Conservation (phyloP, 1,284 basidiomycete species). For the Pterulicium gracile region DNA sequence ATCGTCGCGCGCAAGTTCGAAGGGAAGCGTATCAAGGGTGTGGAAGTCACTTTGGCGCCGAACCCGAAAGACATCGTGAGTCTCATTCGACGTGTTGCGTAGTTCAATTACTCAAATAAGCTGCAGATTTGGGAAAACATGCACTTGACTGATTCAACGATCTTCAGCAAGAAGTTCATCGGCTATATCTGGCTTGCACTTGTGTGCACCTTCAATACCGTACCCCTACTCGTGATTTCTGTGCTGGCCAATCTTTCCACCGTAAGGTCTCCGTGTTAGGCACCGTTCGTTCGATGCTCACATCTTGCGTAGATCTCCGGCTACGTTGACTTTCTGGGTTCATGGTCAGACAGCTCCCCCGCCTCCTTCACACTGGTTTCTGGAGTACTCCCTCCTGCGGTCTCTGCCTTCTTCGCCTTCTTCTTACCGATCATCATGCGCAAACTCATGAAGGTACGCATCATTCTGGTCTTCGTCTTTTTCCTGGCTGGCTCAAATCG, state of each 20-base stretch:
- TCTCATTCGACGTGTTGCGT: constrained; percentile 9
- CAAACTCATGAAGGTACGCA: constrained; percentile 41
- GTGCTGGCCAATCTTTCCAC: constrained; percentile 71
- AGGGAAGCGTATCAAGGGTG: constrained; percentile 63
- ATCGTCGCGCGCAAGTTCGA: constrained; percentile 64
- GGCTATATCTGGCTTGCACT: constrained; percentile 69
- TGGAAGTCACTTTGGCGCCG: constrained; percentile 63
- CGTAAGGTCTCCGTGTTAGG: constrained; percentile 23
- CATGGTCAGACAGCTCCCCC: constrained; percentile 54
- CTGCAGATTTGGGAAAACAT: constrained; percentile 80
- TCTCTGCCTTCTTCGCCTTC: constrained; percentile 85
- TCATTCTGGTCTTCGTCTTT: not conserved
- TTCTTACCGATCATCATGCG: constrained; percentile 85
- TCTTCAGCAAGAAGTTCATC: constrained; percentile 54
- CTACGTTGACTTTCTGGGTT: constrained; percentile 62
- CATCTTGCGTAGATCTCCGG: constrained; percentile 34
- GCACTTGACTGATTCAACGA: constrained; percentile 56
- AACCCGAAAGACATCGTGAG: constrained; percentile 80
- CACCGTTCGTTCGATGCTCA: not conserved
- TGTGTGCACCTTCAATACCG: constrained; percentile 88
- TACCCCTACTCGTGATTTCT: constrained; percentile 76
- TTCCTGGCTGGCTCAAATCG: not conserved
- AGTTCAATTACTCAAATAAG: not conserved
- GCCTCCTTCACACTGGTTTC: constrained; percentile 66
- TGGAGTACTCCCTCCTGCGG: constrained; percentile 80